These are phyloP conservation scores for Pyrenula aspistea DNA, from an alignment of 495 filamentous ascomycete genomes.

Conservation along the genomic window DNA sequence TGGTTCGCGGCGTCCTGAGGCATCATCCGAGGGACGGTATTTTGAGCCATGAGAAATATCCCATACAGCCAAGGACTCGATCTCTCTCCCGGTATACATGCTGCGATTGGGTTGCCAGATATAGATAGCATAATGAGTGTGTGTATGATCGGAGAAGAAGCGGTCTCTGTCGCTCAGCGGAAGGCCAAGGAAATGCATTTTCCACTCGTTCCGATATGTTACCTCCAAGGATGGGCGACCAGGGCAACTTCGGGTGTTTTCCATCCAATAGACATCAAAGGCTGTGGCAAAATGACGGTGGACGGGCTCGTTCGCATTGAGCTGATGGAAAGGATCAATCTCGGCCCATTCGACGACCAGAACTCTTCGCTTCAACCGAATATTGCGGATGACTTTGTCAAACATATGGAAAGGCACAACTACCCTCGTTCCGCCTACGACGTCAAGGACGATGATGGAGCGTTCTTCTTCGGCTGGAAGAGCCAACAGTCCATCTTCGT, in stretches of 20 bases:
- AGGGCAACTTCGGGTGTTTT: conserved; percentile 4
- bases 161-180: conserved; percentile 46
- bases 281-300: conserved; percentile 55
- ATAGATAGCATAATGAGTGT: conserved; percentile 54
- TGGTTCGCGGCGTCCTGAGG: conserved; percentile 26
- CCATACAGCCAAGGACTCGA: conserved; percentile 55
- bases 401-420: conserved; percentile 42
- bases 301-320: conserved; percentile 43
- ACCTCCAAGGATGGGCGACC: not conserved
- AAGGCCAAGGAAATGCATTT: conserved; percentile 50
- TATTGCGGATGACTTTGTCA: conserved; percentile 43
- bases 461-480: conserved; percentile 33
- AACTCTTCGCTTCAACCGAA: conserved; percentile 42
- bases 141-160: conserved; percentile 52
- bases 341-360: conserved; percentile 60
- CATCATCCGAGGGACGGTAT: conserved; percentile 44
- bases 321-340: conserved; percentile 39
- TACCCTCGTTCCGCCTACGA: conserved; percentile 28
- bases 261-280: conserved; percentile 32
- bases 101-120: conserved; percentile 54
- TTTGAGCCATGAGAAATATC: conserved; percentile 45
- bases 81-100: conserved; percentile 40
- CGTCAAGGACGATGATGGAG: conserved; percentile 40
- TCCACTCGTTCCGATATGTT: conserved; percentile 55
- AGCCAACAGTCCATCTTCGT: conserved; percentile 46